Conservation (phyloP, 179 eudicot genomes). For the Gypsophila paniculata region DNA sequence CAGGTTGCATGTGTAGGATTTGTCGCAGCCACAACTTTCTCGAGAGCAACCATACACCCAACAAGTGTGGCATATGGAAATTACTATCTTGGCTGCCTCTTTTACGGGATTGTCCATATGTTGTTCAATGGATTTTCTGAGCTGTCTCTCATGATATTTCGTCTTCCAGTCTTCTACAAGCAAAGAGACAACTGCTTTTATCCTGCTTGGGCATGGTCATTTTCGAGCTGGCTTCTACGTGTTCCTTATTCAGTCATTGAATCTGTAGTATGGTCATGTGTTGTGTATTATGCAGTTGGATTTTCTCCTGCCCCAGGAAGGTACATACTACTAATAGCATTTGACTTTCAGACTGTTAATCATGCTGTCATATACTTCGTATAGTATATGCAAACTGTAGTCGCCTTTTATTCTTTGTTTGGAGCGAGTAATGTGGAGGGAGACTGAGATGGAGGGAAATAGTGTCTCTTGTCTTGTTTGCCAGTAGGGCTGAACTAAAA, state of each 20-base stretch:
- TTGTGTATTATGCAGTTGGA: conserved; percentile 76
- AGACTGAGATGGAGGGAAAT: background rate
- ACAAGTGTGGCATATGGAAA: conserved; percentile 62
- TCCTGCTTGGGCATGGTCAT: conserved; percentile 95
- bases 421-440: background rate
- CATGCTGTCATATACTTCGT: no score
- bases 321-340: conserved; percentile 29
- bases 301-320: conserved; percentile 67
- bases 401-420: background rate
- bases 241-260: conserved; percentile 79
- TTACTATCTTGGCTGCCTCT: conserved; percentile 69
- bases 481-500: background rate
- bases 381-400: background rate
- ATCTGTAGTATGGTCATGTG: conserved; percentile 76
- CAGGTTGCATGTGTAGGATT: conserved; percentile 81
- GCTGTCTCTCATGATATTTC: conserved; percentile 74
- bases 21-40: conserved; percentile 64
- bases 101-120: conserved; percentile 72
- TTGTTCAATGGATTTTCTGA: conserved; percentile 92
- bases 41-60: conserved; percentile 65
- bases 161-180: conserved; percentile 94
- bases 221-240: conserved; percentile 71
- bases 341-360: background rate
- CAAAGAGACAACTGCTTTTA: conserved; percentile 82
- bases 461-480: no score